Conservation (phyloP, 352 stramenopile genomes). For the Phytophthora kernoviae region DNA sequence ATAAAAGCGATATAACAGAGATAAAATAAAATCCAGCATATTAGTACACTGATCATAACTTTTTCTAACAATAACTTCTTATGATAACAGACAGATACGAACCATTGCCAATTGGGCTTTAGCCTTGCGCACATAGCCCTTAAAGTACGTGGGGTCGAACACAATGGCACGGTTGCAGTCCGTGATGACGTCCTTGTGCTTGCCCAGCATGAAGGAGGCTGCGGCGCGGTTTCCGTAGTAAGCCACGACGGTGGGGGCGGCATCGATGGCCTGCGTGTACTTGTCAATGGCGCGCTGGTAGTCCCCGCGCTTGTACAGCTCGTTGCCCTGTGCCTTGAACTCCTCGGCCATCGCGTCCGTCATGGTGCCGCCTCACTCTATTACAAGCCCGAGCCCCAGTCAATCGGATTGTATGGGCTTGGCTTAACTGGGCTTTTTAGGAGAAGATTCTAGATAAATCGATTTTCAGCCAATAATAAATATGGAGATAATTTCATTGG, state of each 20-base stretch:
- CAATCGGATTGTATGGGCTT: neutral
- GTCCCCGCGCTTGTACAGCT: conserved; percentile 92
- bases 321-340: conserved; percentile 89
- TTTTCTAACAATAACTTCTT: no score
- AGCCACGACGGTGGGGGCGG: conserved; percentile 79
- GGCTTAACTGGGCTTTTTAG: neutral
- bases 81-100: no score
- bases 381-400: neutral
- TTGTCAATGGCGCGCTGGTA: conserved; percentile 90
- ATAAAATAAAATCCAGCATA: conserved; percentile 5
- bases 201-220: conserved; percentile 90
- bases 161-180: conserved; percentile 91
- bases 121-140: conserved; percentile 91
- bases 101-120: conserved; percentile 86
- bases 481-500: neutral
- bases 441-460: conserved; percentile 1
- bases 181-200: conserved; percentile 89
- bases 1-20: conserved; percentile 2
- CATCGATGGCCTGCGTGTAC: conserved; percentile 92
- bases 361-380: conserved; percentile 21
- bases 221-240: conserved; percentile 93
- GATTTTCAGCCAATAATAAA: neutral
- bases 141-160: conserved; percentile 90
- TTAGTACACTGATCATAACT: no score
- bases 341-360: conserved; percentile 70